Evolutionary conservation across 805 yeast genomes (phyloP).

Genomic region (Metschnikowia picachoensis): DNA sequence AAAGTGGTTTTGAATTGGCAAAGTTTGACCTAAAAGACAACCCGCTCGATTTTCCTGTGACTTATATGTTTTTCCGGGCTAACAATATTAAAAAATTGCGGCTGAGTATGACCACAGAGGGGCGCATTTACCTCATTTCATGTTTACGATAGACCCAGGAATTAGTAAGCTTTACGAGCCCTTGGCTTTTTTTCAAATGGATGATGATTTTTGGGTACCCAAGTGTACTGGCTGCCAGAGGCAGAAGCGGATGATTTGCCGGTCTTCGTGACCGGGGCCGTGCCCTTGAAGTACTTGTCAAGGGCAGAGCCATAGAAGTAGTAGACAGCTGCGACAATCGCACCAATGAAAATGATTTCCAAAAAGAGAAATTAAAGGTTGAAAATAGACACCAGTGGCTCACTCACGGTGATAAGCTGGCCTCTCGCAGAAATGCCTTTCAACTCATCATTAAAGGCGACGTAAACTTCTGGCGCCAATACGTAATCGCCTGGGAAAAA

Average conservation of each 20-base stretch:
- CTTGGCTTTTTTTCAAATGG: slow-evolving; percentile 11
- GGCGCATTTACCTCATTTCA: not conserved
- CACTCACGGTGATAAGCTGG: slow-evolving; percentile 55
- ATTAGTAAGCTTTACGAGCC: slow-evolving; percentile 15
- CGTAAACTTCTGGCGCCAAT: slow-evolving; percentile 57
- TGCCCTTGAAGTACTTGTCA: slow-evolving; percentile 39
- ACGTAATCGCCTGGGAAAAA: slow-evolving; percentile 55
- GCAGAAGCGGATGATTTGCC: slow-evolving; percentile 16
- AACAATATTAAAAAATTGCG: not conserved
- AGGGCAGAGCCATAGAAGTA: slow-evolving; percentile 43
- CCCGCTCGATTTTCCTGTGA: not conserved
- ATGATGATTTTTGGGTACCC: slow-evolving; percentile 16
- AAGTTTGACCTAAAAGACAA: not conserved
- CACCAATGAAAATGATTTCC: slow-evolving; percentile 45
- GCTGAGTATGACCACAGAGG: not conserved
- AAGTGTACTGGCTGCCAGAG: slow-evolving; percentile 13
- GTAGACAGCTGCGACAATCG: slow-evolving; percentile 34
- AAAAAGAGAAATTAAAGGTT: slow-evolving; percentile 69
- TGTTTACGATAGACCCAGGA: too few relatives aligned
- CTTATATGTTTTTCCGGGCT: too few relatives aligned
- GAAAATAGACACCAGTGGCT: slow-evolving; percentile 63
- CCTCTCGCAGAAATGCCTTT: slow-evolving; percentile 55
- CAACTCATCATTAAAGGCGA: slow-evolving; percentile 46
- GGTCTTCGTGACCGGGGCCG: slow-evolving; percentile 28
- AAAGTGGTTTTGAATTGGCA: too few relatives aligned